Evolutionary conservation across 495 filamentous ascomycete genomes (phyloP), one percentile per base, ranked within the genome.

Genomic region (Lasiosphaeris hirsuta): DNA sequence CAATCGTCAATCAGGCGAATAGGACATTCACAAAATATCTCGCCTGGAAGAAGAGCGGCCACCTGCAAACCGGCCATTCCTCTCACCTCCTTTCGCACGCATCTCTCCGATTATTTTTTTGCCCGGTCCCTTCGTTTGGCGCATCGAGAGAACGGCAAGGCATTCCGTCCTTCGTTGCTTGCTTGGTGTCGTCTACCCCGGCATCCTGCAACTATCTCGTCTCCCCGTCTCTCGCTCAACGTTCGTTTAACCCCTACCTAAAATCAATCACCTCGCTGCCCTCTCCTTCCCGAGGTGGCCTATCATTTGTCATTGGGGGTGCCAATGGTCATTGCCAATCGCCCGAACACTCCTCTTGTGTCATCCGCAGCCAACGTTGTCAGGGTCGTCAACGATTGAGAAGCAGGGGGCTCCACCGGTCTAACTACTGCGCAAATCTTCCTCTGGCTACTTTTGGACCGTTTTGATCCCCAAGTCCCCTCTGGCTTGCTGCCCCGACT

Each of bases 401-500:
- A 30, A 30, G 23, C 23, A 30, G 23, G 23, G 23, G 23, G 23
- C 23, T 30, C 43, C 45, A 23, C 15, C 30, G 15, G 23, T 23
- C 23, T 15, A 43, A 58, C 61, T 30, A 50, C 55, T 35, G 35
- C 54, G 41, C 60, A 49, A 57, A 49, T 49, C 35, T 35, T 49
- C 46, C 46, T 11, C 10, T 49, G 46, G 19, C 10, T 49, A 3
- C n/a, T n/a, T 19, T 49, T 19, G 46, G 23, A 36, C 46, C 23
- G 1, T 46, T 49, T 30, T 2, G 23, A 5, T 30, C 23, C 23
- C 23, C 23, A 30, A 30, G 23, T 30, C 2, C 23, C 23, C 23
- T 30, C 23, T 15, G 46, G 33, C 46, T 37, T 35, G 46, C 36
- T 33, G 52, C 52, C 52, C 23, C 52, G 41, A 54, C 11, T 56